Percentiles rank a stretch among this genome's conserved stretches.
These are phyloP conservation scores for Kwoniella shandongensis DNA, from an alignment of 768 basidiomycete genomes.

Conservation along the genomic window DNA sequence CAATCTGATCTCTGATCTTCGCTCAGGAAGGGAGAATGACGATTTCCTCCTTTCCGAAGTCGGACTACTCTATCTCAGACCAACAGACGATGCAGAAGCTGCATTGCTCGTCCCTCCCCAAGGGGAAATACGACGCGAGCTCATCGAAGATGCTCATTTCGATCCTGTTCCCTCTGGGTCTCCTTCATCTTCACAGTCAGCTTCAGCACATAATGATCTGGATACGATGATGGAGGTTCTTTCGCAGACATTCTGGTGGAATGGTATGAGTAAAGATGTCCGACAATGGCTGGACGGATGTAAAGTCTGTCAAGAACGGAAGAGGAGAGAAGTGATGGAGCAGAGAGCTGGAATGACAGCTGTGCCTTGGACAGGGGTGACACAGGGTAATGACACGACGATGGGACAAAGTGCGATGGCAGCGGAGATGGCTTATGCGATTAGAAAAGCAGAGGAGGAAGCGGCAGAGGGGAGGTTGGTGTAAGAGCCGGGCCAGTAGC, in stretches of 20 bases:
- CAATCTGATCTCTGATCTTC: slow-evolving; percentile 29
- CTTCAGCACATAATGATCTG: slow-evolving; percentile 20
- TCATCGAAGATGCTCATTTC: slow-evolving; percentile 41
- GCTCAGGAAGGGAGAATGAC: slow-evolving; percentile 20
- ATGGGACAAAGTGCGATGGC: slow-evolving; percentile 9
- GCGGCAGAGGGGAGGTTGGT: neutral
- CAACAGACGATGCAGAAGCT: slow-evolving; percentile 13
- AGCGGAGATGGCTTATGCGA: slow-evolving; percentile 15
- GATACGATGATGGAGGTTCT: slow-evolving; percentile 27
- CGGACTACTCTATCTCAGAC: slow-evolving; percentile 43
- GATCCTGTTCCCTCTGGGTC: slow-evolving; percentile 6
- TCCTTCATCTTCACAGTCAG: neutral
- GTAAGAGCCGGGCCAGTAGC: neutral
- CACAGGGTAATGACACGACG: neutral
- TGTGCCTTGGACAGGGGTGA: neutral
- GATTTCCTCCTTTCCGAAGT: slow-evolving; percentile 45
- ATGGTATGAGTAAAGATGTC: slow-evolving; percentile 36
- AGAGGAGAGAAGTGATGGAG: slow-evolving; percentile 6
- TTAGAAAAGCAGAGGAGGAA: slow-evolving; percentile 13
- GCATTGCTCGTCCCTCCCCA: slow-evolving; percentile 41
- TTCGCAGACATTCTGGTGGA: slow-evolving; percentile 44
- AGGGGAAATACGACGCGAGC: slow-evolving; percentile 35
- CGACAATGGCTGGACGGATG: slow-evolving; percentile 22
- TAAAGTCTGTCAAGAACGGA: slow-evolving; percentile 37
- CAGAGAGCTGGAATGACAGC: neutral